Conservation (phyloP, 2,329 filamentous ascomycete genomes). For the Aspergillus fijiensis region DNA sequence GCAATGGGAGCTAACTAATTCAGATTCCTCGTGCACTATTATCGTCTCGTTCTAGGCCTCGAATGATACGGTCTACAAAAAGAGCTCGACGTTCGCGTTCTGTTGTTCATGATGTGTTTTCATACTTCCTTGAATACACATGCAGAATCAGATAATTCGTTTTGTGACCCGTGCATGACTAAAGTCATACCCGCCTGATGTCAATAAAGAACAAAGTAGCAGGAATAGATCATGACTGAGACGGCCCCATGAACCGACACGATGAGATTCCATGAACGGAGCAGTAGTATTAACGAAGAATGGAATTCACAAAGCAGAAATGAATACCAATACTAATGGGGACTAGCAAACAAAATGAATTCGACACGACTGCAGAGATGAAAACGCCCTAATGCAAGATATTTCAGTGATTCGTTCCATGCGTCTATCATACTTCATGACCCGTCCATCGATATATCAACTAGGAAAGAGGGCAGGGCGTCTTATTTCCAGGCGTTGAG, state of each 20-base stretch:
- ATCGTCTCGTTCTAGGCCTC: too few species aligned
- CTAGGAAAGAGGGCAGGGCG: neutral
- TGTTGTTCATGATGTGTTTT: too few species aligned
- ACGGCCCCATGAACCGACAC: neutral
- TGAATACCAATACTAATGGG: neutral
- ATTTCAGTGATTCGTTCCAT: constrained; percentile 1
- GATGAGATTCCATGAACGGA: neutral
- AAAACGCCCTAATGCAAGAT: constrained; percentile 4
- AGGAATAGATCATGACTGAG: too few species aligned
- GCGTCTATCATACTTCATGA: constrained; percentile 25
- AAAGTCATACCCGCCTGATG: too few species aligned
- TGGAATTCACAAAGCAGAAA: neutral
- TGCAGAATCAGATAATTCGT: too few species aligned
- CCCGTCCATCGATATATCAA: neutral
- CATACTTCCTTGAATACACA: too few species aligned
- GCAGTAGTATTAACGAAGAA: neutral
- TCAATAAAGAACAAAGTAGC: neutral
- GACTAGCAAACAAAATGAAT: neutral
- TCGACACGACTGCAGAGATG: neutral
- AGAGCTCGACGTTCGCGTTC: too few species aligned
- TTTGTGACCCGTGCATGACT: too few species aligned
- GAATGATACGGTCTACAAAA: too few species aligned
- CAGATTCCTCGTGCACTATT: too few species aligned
- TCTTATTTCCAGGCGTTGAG: constrained; percentile 66
- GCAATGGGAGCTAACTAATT: too few species aligned